These are phyloP conservation scores for Nemophila menziesii DNA, from an alignment of 257 asterid species.

Conservation along the genomic window DNA sequence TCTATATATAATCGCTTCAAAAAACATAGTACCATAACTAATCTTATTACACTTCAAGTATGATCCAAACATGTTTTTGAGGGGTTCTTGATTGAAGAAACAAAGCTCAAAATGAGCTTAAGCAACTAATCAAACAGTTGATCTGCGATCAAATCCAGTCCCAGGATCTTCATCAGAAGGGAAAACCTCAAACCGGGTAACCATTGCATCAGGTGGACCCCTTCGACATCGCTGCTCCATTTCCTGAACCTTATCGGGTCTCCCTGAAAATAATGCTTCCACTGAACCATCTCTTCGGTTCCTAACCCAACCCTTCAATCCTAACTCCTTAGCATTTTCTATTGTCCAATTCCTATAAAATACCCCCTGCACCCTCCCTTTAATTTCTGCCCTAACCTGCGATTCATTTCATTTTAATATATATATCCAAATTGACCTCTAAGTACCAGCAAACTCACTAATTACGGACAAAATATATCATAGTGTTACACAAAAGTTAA, in stretches of 20 bases:
- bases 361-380: slow-evolving; percentile 91
- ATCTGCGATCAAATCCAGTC: slow-evolving; percentile 46
- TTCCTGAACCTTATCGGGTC: slow-evolving; percentile 57
- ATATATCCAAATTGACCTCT: background rate
- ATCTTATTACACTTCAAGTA: no score
- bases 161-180: slow-evolving; percentile 43
- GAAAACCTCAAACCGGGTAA: background rate
- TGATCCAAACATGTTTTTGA: no score
- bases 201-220: slow-evolving; percentile 46
- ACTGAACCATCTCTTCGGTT: slow-evolving; percentile 81
- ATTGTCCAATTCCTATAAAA: slow-evolving; percentile 83
- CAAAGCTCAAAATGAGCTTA: background rate
- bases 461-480: background rate
- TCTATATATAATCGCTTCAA: no score
- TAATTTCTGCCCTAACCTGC: slow-evolving; percentile 61
- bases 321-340: slow-evolving; percentile 37
- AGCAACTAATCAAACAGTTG: slow-evolving; percentile 43
- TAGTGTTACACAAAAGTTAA: background rate
- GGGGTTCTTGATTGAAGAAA: no score
- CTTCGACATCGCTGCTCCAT: slow-evolving; percentile 96
- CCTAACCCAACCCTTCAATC: slow-evolving; percentile 59
- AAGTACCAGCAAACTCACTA: background rate
- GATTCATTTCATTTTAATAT: background rate
- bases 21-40: no score
- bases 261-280: slow-evolving; percentile 79